These are phyloP conservation scores for Thielaviopsis musarum DNA, from an alignment of 2,329 filamentous ascomycete genomes.

Conservation along the genomic window DNA sequence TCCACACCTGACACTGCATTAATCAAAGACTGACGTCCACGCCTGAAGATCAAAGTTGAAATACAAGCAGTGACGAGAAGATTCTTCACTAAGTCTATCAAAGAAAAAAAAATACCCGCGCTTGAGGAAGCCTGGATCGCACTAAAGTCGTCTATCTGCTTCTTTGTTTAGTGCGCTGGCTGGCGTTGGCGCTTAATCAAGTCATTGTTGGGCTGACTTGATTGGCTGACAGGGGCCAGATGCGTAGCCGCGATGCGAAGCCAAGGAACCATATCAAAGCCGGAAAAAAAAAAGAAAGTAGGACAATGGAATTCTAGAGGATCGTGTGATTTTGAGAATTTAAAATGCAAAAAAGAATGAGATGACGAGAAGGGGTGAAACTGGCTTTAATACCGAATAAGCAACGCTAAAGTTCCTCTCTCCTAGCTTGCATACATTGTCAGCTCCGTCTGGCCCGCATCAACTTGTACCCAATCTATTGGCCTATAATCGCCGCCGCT, in stretches of 20 bases:
- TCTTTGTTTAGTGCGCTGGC: not conserved
- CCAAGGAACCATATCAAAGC: not conserved
- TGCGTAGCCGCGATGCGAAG: not conserved
- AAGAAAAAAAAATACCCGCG: not conserved
- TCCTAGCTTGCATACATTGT: not conserved
- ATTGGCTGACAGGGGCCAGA: conserved; percentile 9
- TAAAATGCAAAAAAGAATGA: too few relatives aligned
- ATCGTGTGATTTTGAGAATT: not conserved
- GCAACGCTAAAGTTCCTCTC: not conserved
- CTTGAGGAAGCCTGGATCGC: not conserved
- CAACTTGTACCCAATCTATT: not conserved
- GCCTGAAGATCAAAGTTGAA: not conserved
- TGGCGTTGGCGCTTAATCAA: conserved; percentile 2
- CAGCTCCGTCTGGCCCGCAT: not conserved
- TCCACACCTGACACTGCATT: too few relatives aligned
- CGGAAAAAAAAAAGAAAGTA: not conserved
- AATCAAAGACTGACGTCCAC: too few relatives aligned
- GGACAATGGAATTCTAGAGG: not conserved
- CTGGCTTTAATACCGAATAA: not conserved
- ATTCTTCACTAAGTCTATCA: not conserved
- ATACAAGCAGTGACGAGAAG: not conserved
- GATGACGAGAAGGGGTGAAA: not conserved
- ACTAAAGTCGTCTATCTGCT: not conserved
- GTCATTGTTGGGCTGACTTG: not conserved
- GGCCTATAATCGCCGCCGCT: not conserved